These are phyloP conservation scores for Entomortierella lignicola DNA, from an alignment of 192 early-diverging fungal species.

Conservation along the genomic window DNA sequence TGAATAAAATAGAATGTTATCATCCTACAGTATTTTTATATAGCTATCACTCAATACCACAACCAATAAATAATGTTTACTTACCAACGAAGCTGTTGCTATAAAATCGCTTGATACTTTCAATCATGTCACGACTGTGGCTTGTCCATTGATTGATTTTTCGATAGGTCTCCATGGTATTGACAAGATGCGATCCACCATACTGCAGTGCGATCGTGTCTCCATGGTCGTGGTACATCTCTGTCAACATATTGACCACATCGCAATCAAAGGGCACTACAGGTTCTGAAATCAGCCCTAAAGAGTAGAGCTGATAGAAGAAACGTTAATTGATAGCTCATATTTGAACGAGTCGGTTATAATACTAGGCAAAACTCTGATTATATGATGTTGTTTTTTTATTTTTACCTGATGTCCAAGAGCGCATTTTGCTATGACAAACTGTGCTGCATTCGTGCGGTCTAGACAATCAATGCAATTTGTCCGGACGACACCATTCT, in stretches of 20 bases:
- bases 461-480: slow-evolving; percentile 99
- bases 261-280: slow-evolving; percentile 92
- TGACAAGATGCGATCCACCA: slow-evolving; percentile 97
- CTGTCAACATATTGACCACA: slow-evolving; percentile 91
- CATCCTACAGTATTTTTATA: background rate
- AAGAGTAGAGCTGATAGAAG: slow-evolving; percentile 74
- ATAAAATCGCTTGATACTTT: slow-evolving; percentile 91
- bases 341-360: background rate
- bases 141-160: slow-evolving; percentile 95
- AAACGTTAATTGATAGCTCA: background rate
- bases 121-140: slow-evolving; percentile 96
- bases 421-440: slow-evolving; percentile 94
- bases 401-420: slow-evolving; percentile 80
- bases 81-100: slow-evolving; percentile 91
- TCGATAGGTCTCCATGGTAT: slow-evolving; percentile 97
- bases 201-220: slow-evolving; percentile 97
- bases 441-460: slow-evolving; percentile 97
- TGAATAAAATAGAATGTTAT: slow-evolving; percentile 21
- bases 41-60: background rate
- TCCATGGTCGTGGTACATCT: slow-evolving; percentile 98
- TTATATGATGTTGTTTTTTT: no score
- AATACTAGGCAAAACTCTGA: no score
- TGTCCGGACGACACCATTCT: slow-evolving; percentile 91
- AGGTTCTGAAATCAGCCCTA: slow-evolving; percentile 86
- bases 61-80: background rate